Base-by-base conservation (phyloP, 768 basidiomycete genomes). In the Dentipellis fragilis region DNA sequence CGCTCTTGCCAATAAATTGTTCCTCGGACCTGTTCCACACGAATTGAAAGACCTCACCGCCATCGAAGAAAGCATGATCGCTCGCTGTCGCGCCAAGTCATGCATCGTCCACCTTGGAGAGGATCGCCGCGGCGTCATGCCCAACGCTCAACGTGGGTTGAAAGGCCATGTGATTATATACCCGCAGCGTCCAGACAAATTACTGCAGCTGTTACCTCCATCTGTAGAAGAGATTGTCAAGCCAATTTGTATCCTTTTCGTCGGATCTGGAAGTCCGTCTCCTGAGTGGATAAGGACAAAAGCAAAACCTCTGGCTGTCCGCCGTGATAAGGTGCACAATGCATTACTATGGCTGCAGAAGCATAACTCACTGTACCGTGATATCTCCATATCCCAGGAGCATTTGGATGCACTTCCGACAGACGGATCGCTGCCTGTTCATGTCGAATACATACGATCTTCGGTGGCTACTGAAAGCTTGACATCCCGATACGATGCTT, bases 51-150 rank as follows among this genome's bases (percentile, higher is more conserved):
- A 70, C 48, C 47, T 75, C 1, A 71, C 69, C 1, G 52, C 67
- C 16, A 64, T 76, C 7, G 72, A 76, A 54, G 72, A 75, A 60
- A 62, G 69, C 0, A 73, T 75, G 67, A 73, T 76, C 47, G 64
- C 71, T 0, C 57, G 60, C 9, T 74, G 70, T 58, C 63, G 68
- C 0, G 66, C 73, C 0, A 74, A 62, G 48, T 45, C n/a, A 10
- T 52, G 42, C 17, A 52, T 52, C 23, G 35, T 51, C 2, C 49
- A 51, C 10, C 8, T 51, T 10, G 29, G 29, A 14, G 49, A 51
- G 19, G 29, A 51, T 16, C 21, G 19, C 10, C 19, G 29, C 19
- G 14, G 9, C 10, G 12, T 34, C 10, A 22, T 35, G 2, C 22
- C 49, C n/a, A 51, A 29, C 19, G 21, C 49, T 12, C 73, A 77